phyloP scores from a whole-genome alignment of 2,329 filamentous ascomycete genomes.

The Pyrenochaeta sp. region DNA sequence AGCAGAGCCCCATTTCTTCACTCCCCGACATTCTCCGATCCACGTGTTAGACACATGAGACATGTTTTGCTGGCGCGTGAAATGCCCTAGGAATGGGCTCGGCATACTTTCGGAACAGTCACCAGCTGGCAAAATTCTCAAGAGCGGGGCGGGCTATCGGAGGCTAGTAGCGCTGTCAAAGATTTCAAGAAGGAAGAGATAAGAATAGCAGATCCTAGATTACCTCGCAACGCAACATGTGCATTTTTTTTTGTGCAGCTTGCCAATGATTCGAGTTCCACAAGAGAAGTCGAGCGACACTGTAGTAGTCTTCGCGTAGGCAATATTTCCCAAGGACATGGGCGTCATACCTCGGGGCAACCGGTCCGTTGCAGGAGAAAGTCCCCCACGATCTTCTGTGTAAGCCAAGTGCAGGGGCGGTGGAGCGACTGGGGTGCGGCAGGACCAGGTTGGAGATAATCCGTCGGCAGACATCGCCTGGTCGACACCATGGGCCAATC shows the following conservation, averaged over 20 bases:
- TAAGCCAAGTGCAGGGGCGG: constrained; percentile 32
- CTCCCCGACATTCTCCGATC: constrained; percentile 35
- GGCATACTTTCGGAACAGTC: constrained; percentile 33
- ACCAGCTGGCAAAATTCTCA: constrained; percentile 16
- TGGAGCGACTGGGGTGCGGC: constrained; percentile 30
- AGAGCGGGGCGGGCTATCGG: constrained; percentile 39
- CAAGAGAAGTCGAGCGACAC: not conserved
- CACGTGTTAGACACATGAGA: constrained; percentile 23
- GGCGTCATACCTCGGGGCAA: constrained; percentile 29
- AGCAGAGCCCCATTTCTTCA: constrained; percentile 20
- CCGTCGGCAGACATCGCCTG: constrained; percentile 26
- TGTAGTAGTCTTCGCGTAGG: constrained; percentile 6
- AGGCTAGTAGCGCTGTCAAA: constrained; percentile 27
- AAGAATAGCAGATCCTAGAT: constrained; percentile 36
- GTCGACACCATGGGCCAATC: constrained; percentile 15
- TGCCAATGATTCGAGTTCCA: not conserved
- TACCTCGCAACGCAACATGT: constrained; percentile 7
- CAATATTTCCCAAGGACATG: constrained; percentile 10
- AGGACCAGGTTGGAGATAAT: constrained; percentile 25
- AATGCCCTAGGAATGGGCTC: constrained; percentile 28
- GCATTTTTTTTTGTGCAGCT: too few relatives aligned
- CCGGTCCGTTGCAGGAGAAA: constrained; percentile 26
- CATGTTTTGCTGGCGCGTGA: constrained; percentile 27
- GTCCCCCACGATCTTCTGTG: constrained; percentile 36
- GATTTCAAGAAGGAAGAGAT: constrained; percentile 33